Base-by-base conservation (phyloP, 768 basidiomycete species). In the Psilocybe cyanescens region DNA sequence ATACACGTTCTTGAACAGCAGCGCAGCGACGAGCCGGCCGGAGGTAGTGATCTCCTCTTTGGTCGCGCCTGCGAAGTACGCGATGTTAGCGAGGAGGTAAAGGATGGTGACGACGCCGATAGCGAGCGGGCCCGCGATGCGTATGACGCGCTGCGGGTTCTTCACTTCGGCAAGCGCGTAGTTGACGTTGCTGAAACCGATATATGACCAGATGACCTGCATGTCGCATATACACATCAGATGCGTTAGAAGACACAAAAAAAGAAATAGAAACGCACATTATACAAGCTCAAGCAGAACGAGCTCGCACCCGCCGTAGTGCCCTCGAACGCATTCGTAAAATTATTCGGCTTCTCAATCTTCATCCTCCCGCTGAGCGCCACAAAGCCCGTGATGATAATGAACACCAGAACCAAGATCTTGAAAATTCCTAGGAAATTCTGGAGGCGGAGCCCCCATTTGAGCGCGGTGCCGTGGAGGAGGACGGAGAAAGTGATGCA, bases 1-100 rank as follows among this genome's bases (percentile, higher is more conserved):
- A 68, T 81, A 90, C 2, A 91, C 76, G 65, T 88, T 88, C 48
- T 83, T 76, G 70, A 91, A 91, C 65, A 89, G 82, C 28, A 90
- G 66, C 0, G 88, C 84, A 1, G 87, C 89, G 3, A 88, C 83
- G 11, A 88, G 81, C 8, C 83, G 78, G 2, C 86, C 85, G 2
- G 84, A 84, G 8, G 73, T 74, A 0, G 81, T 71, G 55, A 92
- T 91, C 55, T 90, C 87, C n/a, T 80, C 74, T 65, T 86, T 89
- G 8, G 85, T 82, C 5, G 88, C 86, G 24, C 82, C 89, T 0
- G 84, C 84, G 57, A 89, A 85, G 66, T 90, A 91, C 0, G 87
- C 86, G 17, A 90, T 65, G 62, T 91, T 90, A 51, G 84, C 83
- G 3, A 83, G 76, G 11, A 90, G 31, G 67, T 91, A 92, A 8